Conservation (phyloP, 1,139 yeast genomes). For the Yamadazyma dushanensis region DNA sequence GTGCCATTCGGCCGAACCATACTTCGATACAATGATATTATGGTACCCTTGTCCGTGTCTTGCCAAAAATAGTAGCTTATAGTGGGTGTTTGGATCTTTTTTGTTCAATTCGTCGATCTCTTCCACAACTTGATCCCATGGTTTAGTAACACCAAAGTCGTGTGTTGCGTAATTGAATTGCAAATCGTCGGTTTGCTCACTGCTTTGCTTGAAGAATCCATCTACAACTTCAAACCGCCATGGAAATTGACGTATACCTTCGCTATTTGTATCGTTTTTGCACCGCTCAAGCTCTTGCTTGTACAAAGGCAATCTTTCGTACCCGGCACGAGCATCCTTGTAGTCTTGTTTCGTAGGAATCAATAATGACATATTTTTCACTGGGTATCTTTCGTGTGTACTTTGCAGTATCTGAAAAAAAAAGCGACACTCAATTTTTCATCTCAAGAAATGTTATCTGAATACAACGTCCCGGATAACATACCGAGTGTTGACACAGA, state of each 20-base stretch:
- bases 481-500: too few species aligned
- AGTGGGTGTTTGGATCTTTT: slow-evolving; percentile 33
- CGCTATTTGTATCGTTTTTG: slow-evolving; percentile 24
- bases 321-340: slow-evolving; percentile 35
- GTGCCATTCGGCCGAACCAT: slow-evolving; percentile 62
- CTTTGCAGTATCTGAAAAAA: neutral
- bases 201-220: slow-evolving; percentile 56
- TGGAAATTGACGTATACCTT: slow-evolving; percentile 13
- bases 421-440: slow-evolving; percentile 1
- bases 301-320: slow-evolving; percentile 14
- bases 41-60: slow-evolving; percentile 84
- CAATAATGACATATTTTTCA: slow-evolving; percentile 29
- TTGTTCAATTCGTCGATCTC: slow-evolving; percentile 39
- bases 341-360: slow-evolving; percentile 34
- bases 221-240: slow-evolving; percentile 49
- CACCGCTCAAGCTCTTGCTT: slow-evolving; percentile 15
- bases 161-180: slow-evolving; percentile 46
- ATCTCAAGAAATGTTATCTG: too few species aligned
- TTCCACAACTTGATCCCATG: slow-evolving; percentile 50
- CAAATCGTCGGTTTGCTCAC: slow-evolving; percentile 45
- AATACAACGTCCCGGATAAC: too few species aligned
- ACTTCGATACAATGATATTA: slow-evolving; percentile 57
- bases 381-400: neutral
- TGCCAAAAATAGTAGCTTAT: slow-evolving; percentile 63
- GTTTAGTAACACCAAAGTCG: slow-evolving; percentile 47